A percentile compares a stretch with the other conserved stretches of the same genome.
phyloP scores from a whole-genome alignment of 441 rosid species.

The Jatropha podagrica region DNA sequence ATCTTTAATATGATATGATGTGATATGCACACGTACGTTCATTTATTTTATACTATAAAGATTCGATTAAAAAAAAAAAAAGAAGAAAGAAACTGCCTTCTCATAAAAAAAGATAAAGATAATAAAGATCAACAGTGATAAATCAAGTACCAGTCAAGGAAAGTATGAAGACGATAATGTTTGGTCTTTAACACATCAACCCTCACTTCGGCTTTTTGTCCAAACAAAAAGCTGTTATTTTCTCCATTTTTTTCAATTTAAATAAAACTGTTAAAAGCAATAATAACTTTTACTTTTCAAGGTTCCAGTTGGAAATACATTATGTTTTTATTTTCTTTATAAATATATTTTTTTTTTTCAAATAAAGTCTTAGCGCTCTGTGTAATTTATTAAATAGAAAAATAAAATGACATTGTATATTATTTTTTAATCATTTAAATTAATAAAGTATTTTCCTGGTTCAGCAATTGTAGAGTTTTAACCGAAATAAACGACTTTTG shows the following conservation, averaged over 20 bases:
- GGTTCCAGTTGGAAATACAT: too few species aligned
- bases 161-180: slow-evolving; percentile 23
- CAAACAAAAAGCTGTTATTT: slow-evolving; percentile 43
- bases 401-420: too few species aligned
- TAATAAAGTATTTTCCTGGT: too few species aligned
- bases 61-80: neutral
- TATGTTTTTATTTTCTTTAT: too few species aligned
- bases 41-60: neutral
- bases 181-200: slow-evolving; percentile 36
- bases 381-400: too few species aligned
- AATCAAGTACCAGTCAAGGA: slow-evolving; percentile 14
- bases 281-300: too few species aligned
- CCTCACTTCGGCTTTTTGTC: slow-evolving; percentile 28
- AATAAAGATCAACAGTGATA: neutral
- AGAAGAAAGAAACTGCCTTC: neutral
- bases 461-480: too few species aligned
- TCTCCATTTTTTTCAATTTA: slow-evolving; percentile 22
- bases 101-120: neutral
- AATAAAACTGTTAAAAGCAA: too few species aligned
- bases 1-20: neutral
- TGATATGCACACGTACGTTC: neutral
- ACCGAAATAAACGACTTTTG: too few species aligned
- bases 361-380: too few species aligned
- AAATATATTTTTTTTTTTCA: too few species aligned
- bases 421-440: too few species aligned